These are phyloP conservation scores for Nymphaea thermarum DNA, from an alignment of 164 flowering plant genomes.

Conservation along the genomic window DNA sequence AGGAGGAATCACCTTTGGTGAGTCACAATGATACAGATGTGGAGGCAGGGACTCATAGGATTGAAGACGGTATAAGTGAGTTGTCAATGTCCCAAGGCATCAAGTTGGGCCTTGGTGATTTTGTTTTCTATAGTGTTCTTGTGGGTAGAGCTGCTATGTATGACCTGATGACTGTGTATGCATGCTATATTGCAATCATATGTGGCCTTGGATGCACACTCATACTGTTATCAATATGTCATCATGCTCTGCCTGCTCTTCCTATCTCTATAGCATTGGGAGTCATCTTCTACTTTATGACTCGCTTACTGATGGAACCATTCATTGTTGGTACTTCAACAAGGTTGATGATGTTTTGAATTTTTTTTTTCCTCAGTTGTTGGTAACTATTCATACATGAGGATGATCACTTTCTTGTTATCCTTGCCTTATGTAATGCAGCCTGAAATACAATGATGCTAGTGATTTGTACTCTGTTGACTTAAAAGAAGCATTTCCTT, in stretches of 20 bases:
- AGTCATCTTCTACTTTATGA: conserved; percentile 75
- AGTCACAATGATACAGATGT: conserved; percentile 11
- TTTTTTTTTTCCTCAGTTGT: not conserved
- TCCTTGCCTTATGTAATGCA: not conserved
- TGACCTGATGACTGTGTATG: conserved; percentile 95
- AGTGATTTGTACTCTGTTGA: not conserved
- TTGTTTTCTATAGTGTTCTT: conserved; percentile 83
- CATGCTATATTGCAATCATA: conserved; percentile 91
- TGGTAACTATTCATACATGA: not conserved
- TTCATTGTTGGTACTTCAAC: conserved; percentile 76
- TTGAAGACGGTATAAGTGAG: not conserved
- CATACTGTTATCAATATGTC: conserved; percentile 66
- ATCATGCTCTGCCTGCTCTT: conserved; percentile 78
- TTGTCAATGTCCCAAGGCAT: conserved; percentile 33
- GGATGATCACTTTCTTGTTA: not conserved
- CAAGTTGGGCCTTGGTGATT: conserved; percentile 90
- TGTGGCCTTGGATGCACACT: conserved; percentile 92
- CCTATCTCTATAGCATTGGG: conserved; percentile 84
- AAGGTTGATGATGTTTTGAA: conserved; percentile 72
- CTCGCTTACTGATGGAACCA: conserved; percentile 85
- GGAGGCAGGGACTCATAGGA: conserved; percentile 15
- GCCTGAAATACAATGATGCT: not conserved
- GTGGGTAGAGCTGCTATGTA: conserved; percentile 99
- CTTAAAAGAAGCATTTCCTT: not conserved
- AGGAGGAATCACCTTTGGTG: conserved; percentile 18